Base-by-base conservation (phyloP, 164 flowering plant species). In the Protea cynaroides region DNA sequence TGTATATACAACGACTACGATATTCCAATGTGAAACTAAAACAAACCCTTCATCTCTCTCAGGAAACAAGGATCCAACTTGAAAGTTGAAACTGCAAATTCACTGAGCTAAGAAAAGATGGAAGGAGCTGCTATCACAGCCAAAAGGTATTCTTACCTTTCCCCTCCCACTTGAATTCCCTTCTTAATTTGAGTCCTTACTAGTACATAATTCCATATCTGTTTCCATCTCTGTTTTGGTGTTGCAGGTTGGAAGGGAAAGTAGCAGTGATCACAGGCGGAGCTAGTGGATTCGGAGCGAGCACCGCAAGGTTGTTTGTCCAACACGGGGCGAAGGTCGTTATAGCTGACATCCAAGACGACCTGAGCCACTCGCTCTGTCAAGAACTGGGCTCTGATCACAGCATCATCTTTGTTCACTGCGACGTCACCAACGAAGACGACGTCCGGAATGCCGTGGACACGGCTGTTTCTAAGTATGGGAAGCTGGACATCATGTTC, bases 401-500 rank as follows among this genome's bases (percentile, higher is more conserved):
- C 0, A 4, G 22, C 4, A 38, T 19, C 25, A 34, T 63, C 44
- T 77, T 61, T 56, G 62, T 71, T 61, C 79, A 66, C 38, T 75
- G 71, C 36, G 73, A 75, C 25, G 75, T 73, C 19, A 59, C 70
- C 0, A 23, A 6, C 0, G 80, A 73, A 53, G 29, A 25, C 12
- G 67, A 77, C 8, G 69, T 77, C 8, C 4, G 22, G 6, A 68
- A 71, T 22, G 63, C 49, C 10, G 66, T 77, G 17, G 63, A 73
- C 52, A 40, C 62, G 14, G 23, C 73, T 24, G 57, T 73, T 4
- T 10, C 61, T 0, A 70, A 64, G 59, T 40, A 67, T 37, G 80
- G 80, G 0, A 71, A 68, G 57, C 77, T 74, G 0, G 80, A 77
- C 56, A 65, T 77, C 3, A 58, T 77, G 71, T 68, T 44, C 66